Percentiles rank a stretch among this genome's conserved stretches.
Evolutionary conservation across 2,329 filamentous ascomycete species (phyloP).

Genomic region (Coniochaeta sp.): DNA sequence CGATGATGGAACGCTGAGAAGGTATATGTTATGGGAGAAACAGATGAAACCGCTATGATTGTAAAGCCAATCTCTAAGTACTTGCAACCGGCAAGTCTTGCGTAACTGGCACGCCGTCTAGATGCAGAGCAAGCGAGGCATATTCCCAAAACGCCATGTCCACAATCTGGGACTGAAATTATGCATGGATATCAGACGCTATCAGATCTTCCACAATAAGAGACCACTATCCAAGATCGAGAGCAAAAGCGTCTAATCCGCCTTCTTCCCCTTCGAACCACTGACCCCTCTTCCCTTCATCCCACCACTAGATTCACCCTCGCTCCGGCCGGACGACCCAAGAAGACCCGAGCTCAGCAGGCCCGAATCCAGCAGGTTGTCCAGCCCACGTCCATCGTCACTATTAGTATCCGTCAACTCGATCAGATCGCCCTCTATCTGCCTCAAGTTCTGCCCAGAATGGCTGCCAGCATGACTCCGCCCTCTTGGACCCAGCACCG

Average conservation of each 20-base stretch:
- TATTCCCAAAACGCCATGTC: slow-evolving; percentile 6
- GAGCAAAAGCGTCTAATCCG: slow-evolving; percentile 24
- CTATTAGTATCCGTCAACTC: slow-evolving; percentile 22
- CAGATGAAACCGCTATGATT: too few relatives aligned
- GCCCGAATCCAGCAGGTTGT: slow-evolving; percentile 6
- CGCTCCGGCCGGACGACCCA: slow-evolving; percentile 30
- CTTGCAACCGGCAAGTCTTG: too few relatives aligned
- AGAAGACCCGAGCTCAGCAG: slow-evolving; percentile 13
- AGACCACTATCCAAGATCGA: neutral
- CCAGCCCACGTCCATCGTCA: slow-evolving; percentile 13
- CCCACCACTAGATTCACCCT: slow-evolving; percentile 25
- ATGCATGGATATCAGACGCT: slow-evolving; percentile 11
- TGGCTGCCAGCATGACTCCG: slow-evolving; percentile 2
- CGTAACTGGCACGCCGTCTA: too few relatives aligned
- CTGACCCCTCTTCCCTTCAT: slow-evolving; percentile 23
- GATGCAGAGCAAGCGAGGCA: too few relatives aligned
- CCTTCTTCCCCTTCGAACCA: slow-evolving; percentile 35
- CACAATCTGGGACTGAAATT: neutral
- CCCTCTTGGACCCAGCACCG: slow-evolving; percentile 28
- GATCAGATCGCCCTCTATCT: slow-evolving; percentile 17
- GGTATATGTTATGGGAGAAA: too few relatives aligned
- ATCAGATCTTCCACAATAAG: neutral
- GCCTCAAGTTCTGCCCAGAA: slow-evolving; percentile 12
- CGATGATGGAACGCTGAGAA: too few relatives aligned
- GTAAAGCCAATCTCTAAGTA: too few relatives aligned